A percentile compares a stretch with the other conserved stretches of the same genome.
These are phyloP conservation scores for Clonostachys sp. DNA, from an alignment of 2,329 filamentous ascomycete genomes.

Conservation along the genomic window DNA sequence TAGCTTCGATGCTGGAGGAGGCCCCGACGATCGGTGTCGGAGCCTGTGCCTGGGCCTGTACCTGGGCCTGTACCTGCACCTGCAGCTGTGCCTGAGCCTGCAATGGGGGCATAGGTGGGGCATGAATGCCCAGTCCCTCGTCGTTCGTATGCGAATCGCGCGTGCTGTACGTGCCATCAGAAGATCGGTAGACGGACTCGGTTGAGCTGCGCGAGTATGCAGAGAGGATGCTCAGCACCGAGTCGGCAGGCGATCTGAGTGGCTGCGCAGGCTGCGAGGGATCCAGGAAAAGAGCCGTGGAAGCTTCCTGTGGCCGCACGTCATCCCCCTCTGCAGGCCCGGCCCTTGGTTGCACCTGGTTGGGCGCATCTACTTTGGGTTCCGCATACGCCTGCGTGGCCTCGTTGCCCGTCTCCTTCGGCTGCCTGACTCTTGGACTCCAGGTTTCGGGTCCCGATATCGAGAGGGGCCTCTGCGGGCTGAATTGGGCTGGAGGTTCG, in stretches of 20 bases:
- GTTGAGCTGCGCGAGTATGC: constrained; percentile 46
- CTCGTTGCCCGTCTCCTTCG: too few relatives aligned
- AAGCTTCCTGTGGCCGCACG: too few relatives aligned
- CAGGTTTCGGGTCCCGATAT: too few relatives aligned
- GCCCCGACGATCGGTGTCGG: too few relatives aligned
- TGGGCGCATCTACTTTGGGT: too few relatives aligned
- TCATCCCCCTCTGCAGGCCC: too few relatives aligned
- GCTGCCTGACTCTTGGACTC: too few relatives aligned
- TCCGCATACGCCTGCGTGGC: too few relatives aligned
- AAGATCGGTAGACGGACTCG: constrained; percentile 35
- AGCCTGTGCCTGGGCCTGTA: background rate
- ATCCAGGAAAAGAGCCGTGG: background rate
- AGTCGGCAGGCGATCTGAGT: constrained; percentile 35
- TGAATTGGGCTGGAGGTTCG: too few relatives aligned
- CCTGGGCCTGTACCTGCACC: background rate
- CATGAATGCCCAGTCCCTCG: constrained; percentile 5
- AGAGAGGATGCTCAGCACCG: constrained; percentile 49
- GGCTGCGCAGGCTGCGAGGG: constrained; percentile 8
- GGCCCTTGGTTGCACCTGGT: too few relatives aligned
- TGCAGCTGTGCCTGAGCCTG: constrained; percentile 5
- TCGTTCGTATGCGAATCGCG: constrained; percentile 12
- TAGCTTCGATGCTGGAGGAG: too few relatives aligned
- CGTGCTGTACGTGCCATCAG: constrained; percentile 24
- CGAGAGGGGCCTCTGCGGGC: too few relatives aligned
- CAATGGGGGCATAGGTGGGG: constrained; percentile 6